Conservation (phyloP, 2,329 filamentous ascomycete genomes). For the Calonectria multiphialidica region DNA sequence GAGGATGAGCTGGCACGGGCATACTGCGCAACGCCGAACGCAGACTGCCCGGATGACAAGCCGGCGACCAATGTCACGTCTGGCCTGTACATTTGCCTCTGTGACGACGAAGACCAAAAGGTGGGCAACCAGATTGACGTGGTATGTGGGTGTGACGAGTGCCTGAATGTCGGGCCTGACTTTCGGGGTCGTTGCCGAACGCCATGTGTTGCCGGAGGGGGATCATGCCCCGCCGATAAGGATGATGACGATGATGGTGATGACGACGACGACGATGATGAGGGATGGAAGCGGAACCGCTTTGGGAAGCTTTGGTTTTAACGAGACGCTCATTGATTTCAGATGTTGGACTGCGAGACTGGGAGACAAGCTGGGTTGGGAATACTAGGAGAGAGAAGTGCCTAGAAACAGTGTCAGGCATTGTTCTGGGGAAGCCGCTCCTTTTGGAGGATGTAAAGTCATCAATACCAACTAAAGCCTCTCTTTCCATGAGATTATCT, state of each 20-base stretch:
- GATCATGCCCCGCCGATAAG: neutral
- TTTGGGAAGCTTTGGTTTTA: constrained; percentile 12
- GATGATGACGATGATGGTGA: neutral
- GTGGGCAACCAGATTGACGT: constrained; percentile 51
- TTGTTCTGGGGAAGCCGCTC: neutral
- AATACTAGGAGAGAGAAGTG: neutral
- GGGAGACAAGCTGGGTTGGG: too few species aligned
- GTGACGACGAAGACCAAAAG: constrained; percentile 47
- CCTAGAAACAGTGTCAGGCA: neutral
- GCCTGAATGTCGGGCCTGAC: constrained; percentile 54
- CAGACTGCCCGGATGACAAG: constrained; percentile 45
- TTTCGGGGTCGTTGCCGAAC: constrained; percentile 54
- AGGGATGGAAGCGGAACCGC: neutral
- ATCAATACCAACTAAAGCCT: neutral
- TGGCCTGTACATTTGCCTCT: constrained; percentile 55
- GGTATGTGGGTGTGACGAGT: constrained; percentile 55
- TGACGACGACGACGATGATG: neutral
- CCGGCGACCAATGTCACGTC: constrained; percentile 47
- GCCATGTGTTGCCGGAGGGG: constrained; percentile 46
- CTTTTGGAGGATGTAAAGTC: neutral
- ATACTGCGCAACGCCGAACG: constrained; percentile 54
- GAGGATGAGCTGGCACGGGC: constrained; percentile 47
- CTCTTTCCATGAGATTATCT: neutral
- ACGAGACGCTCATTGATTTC: neutral
- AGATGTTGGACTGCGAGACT: neutral